Evolutionary conservation across 2,329 filamentous ascomycete genomes (phyloP), one percentile per base, ranked within the genome.

Genomic region (Xylariaceae sp.): DNA sequence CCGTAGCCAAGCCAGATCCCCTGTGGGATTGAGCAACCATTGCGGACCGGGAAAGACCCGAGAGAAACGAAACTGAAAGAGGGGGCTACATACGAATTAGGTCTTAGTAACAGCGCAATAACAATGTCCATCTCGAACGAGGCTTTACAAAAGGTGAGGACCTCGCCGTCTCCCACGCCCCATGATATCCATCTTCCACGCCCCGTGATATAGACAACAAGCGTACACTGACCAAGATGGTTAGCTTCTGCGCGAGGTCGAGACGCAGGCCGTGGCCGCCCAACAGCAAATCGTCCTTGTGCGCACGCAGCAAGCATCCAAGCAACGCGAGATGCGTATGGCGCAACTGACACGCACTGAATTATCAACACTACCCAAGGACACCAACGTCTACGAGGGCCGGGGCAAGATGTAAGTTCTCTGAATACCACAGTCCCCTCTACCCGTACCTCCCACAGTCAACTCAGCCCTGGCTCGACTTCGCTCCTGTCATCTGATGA

Each of bases 251-350:
- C 87, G 89, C 70, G 94, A 97, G 74, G 96, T 97, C 63, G 90
- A 96, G 73, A 84, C 86, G 57, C 94, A 95, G 68, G 91, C 91
- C 12, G 75, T 89, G 38, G 85, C 86, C 55, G 89, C 94, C 14
- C 90, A 96, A 71, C 91, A 97, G 72, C 91, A 97, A 71, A 92
- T 97, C 65, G 81, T 83, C 57, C 79, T 96, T 51, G 89, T 92
- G 55, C 87, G 88, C 62, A 82, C 87, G 11, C 91, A 96, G 69
- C 88, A 96, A 59, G 80, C 84, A 7, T 78, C 83, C 52, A 96
- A 95, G 72, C 89, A 92, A 69, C 84, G 91, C 51, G 92, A 97
- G 67, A 85, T 87, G 65, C 89, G 94, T 40, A 83, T 96, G 71
- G 78, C 95, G 39, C 88, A 95, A 69, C 75, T 99, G 57, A 97